Percentiles rank a stretch among this genome's conserved stretches.
phyloP scores from a whole-genome alignment of 2,329 filamentous ascomycete genomes.

The Fusarium cicatricum region DNA sequence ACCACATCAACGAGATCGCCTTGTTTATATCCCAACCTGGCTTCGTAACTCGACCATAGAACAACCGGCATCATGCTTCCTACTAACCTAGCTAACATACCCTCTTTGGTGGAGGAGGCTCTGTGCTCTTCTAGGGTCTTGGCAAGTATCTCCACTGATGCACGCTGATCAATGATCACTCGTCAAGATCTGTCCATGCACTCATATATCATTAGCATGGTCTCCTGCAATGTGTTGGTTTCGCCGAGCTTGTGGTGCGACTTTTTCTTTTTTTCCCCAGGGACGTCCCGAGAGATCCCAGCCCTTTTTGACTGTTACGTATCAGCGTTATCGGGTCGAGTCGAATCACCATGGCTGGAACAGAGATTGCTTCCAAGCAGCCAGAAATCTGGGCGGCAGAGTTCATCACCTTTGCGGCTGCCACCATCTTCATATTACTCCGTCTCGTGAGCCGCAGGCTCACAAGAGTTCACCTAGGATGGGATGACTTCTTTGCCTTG shows the following conservation, averaged over 20 bases:
- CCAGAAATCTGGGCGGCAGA: conserved; percentile 24
- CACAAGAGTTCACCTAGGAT: conserved; percentile 28
- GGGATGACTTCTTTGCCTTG: conserved; percentile 33
- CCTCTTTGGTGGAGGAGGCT: not conserved
- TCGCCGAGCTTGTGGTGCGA: conserved; percentile 27
- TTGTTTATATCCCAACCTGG: not conserved
- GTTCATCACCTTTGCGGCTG: conserved; percentile 25
- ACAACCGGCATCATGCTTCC: too few species aligned
- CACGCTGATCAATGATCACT: conserved; percentile 20
- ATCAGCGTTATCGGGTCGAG: not conserved
- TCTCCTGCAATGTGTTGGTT: not conserved
- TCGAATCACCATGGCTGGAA: conserved; percentile 9
- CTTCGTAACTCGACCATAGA: too few species aligned
- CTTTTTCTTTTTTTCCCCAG: not conserved
- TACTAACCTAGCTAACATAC: too few species aligned
- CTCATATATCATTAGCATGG: conserved; percentile 17
- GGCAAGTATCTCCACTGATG: not conserved
- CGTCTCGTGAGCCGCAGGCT: conserved; percentile 26
- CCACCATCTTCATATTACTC: conserved; percentile 20
- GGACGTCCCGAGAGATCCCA: too few species aligned
- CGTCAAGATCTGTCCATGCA: conserved; percentile 4
- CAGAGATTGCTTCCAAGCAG: conserved; percentile 21
- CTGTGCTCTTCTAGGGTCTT: not conserved
- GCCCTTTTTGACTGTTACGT: not conserved
- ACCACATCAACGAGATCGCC: not conserved